phyloP scores from a whole-genome alignment of 1,284 basidiomycete species.

The Apiotrichum sp. region DNA sequence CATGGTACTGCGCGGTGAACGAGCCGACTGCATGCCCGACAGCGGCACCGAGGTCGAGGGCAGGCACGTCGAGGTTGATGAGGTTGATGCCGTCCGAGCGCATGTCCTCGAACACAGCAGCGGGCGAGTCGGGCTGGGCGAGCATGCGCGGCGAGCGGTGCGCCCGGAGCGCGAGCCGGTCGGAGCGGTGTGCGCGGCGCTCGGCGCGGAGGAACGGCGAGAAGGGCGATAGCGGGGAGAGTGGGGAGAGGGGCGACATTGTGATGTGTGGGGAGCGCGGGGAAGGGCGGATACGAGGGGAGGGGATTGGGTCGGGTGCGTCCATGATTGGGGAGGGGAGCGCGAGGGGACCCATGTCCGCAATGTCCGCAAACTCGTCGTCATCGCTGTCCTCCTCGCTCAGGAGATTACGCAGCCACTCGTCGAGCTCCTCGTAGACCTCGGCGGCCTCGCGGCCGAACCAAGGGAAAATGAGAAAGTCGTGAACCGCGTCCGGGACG shows the following conservation, averaged over 20 bases:
- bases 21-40: slow-evolving; percentile 16
- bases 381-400: slow-evolving; percentile 10
- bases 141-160: slow-evolving; percentile 24
- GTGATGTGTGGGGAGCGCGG: background rate
- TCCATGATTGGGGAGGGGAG: background rate
- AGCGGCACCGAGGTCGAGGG: slow-evolving; percentile 20
- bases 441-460: slow-evolving; percentile 32
- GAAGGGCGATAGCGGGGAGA: slow-evolving; percentile 2
- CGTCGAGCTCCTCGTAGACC: slow-evolving; percentile 33
- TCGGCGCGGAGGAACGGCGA: slow-evolving; percentile 1
- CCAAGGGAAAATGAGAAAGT: slow-evolving; percentile 43
- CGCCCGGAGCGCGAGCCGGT: slow-evolving; percentile 11
- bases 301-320: background rate
- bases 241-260: background rate
- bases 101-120: slow-evolving; percentile 30
- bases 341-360: background rate
- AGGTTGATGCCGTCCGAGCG: slow-evolving; percentile 19
- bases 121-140: slow-evolving; percentile 21
- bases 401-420: slow-evolving; percentile 32
- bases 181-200: background rate
- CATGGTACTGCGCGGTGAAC: slow-evolving; percentile 19
- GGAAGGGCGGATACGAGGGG: background rate
- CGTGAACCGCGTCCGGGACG: slow-evolving; percentile 35
- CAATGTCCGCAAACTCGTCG: slow-evolving; percentile 3
- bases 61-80: slow-evolving; percentile 17